Percentiles rank a stretch among this genome's conserved stretches.
Conservation (phyloP, 2,329 filamentous ascomycete genomes). For the Venturia oleaginea region DNA sequence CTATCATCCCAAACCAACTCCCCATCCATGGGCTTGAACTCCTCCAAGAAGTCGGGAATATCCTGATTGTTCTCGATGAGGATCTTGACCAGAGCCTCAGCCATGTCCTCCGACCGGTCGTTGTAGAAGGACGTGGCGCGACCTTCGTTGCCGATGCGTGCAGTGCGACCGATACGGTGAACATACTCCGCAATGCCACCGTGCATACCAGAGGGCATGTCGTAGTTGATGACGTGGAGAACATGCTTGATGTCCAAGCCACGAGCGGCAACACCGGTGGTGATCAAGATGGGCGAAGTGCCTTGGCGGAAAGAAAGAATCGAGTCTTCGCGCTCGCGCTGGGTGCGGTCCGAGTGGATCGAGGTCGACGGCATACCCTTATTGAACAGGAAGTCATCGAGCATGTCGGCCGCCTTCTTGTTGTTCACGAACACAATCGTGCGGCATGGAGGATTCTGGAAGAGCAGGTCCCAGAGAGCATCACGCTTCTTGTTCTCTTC, state of each 20-base stretch:
- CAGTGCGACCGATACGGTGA: constrained; percentile 92
- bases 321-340: constrained; percentile 84
- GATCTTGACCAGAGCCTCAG: constrained; percentile 65
- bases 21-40: constrained; percentile 50
- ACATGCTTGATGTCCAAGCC: constrained; percentile 84
- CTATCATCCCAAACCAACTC: constrained; percentile 47
- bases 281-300: constrained; percentile 67
- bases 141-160: constrained; percentile 81
- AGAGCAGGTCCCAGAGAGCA: constrained; percentile 62
- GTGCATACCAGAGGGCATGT: constrained; percentile 60
- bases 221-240: constrained; percentile 88
- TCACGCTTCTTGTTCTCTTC: constrained; percentile 59
- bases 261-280: constrained; percentile 78
- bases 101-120: constrained; percentile 65
- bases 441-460: constrained; percentile 56
- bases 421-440: constrained; percentile 88
- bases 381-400: constrained; percentile 86
- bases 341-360: constrained; percentile 79
- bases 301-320: constrained; percentile 67
- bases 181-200: constrained; percentile 92
- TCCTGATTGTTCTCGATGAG: constrained; percentile 70
- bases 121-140: constrained; percentile 85
- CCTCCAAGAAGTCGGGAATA: constrained; percentile 72
- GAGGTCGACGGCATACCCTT: constrained; percentile 71
- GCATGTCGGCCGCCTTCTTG: constrained; percentile 65